These are phyloP conservation scores for Agapanthus africanus DNA, from an alignment of 106 monocot genomes.

Conservation along the genomic window DNA sequence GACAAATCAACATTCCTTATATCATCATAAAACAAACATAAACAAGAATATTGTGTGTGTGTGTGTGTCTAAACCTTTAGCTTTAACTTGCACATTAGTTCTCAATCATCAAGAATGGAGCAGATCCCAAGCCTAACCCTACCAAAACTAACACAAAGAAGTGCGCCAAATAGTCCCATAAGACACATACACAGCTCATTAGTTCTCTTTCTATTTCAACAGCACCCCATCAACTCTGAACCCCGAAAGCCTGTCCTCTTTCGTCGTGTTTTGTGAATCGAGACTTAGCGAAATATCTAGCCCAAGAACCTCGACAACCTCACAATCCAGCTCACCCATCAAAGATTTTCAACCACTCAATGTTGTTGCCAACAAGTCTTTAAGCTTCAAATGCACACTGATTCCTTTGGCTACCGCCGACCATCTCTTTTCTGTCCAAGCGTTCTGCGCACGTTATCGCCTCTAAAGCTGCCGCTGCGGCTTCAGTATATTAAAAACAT, in stretches of 20 bases:
- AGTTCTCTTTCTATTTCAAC: slow-evolving; percentile 9
- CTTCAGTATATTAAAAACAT: slow-evolving; percentile 1
- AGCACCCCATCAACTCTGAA: neutral
- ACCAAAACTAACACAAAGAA: neutral
- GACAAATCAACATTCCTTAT: neutral
- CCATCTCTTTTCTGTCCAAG: neutral
- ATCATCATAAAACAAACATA: neutral
- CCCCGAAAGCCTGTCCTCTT: neutral
- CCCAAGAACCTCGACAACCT: neutral
- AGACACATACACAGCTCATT: slow-evolving; percentile 13
- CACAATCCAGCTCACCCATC: neutral
- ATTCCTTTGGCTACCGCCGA: neutral
- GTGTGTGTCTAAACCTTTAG: neutral
- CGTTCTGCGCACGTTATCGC: neutral
- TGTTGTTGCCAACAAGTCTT: neutral
- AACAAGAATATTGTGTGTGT: neutral
- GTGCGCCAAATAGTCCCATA: slow-evolving; percentile 1
- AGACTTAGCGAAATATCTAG: neutral
- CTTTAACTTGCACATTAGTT: neutral
- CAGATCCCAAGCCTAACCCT: neutral
- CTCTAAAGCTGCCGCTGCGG: neutral
- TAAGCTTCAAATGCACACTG: slow-evolving; percentile 1
- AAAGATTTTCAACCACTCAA: neutral
- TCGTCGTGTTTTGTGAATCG: slow-evolving; percentile 3
- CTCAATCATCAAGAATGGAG: neutral